phyloP scores from a whole-genome alignment of 73 alveolate genomes.

The Paramecium biaurelia region DNA sequence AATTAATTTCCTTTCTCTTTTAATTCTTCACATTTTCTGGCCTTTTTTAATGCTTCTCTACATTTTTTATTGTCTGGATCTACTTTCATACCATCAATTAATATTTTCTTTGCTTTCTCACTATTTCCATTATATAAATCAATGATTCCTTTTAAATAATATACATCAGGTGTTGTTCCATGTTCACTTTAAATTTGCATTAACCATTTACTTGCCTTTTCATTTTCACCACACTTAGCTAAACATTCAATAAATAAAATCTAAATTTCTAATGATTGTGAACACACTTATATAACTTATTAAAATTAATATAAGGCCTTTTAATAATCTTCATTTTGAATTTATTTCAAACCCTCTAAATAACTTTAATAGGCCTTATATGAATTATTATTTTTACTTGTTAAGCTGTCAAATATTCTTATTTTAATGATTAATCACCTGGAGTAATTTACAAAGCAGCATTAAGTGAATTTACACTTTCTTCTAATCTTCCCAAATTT shows the following conservation, averaged over 20 bases:
- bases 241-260: background rate
- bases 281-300: background rate
- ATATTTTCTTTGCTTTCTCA: constrained; percentile 76
- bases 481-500: constrained; percentile 78
- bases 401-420: constrained; percentile 1
- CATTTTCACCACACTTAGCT: constrained; percentile 47
- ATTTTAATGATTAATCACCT: background rate
- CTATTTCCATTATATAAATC: constrained; percentile 56
- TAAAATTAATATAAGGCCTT: constrained; percentile 28
- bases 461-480: constrained; percentile 65
- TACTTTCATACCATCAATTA: constrained; percentile 73
- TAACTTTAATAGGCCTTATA: background rate
- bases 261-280: background rate
- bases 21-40: constrained; percentile 74
- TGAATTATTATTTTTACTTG: background rate
- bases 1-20: constrained; percentile 85
- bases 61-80: constrained; percentile 82
- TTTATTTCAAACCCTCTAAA: background rate
- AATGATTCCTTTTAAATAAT: constrained; percentile 44
- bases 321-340: constrained; percentile 12
- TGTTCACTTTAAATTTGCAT: constrained; percentile 8
- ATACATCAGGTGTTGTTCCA: constrained; percentile 39
- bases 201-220: constrained; percentile 50
- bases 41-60: constrained; percentile 69
- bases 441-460: constrained; percentile 57